Evolutionary conservation across 768 basidiomycete species (phyloP).

Genomic region (Xerocomellus chrysenteron): DNA sequence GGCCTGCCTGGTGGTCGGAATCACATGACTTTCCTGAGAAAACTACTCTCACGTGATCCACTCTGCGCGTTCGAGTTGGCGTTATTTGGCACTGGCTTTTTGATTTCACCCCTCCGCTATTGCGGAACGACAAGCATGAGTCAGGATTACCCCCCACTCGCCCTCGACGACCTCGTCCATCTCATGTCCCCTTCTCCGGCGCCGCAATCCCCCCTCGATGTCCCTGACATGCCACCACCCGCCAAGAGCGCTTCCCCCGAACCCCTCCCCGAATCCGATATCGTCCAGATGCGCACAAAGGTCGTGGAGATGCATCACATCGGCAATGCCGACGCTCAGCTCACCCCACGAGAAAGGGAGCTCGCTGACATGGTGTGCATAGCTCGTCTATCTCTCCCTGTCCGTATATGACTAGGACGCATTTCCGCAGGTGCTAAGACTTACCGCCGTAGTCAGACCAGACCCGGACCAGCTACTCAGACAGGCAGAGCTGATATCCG

Average conservation of each 20-base stretch:
- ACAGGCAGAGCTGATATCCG: slow-evolving; percentile 63
- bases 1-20: background rate
- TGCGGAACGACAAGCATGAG: slow-evolving; percentile 25
- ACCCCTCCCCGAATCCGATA: slow-evolving; percentile 46
- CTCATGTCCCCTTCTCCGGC: slow-evolving; percentile 51
- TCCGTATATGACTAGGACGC: slow-evolving; percentile 1
- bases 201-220: slow-evolving; percentile 23
- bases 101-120: slow-evolving; percentile 23
- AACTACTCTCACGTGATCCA: slow-evolving; percentile 33
- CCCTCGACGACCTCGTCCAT: slow-evolving; percentile 57
- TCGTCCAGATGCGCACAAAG: slow-evolving; percentile 47
- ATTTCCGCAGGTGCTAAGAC: slow-evolving; percentile 44
- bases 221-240: slow-evolving; percentile 21
- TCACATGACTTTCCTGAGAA: slow-evolving; percentile 28
- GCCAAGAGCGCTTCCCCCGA: slow-evolving; percentile 32
- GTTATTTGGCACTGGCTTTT: slow-evolving; percentile 33
- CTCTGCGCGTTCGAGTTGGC: slow-evolving; percentile 38
- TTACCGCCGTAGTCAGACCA: slow-evolving; percentile 44
- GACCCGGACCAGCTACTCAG: slow-evolving; percentile 46
- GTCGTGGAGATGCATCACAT: slow-evolving; percentile 44
- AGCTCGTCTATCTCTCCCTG: slow-evolving; percentile 8
- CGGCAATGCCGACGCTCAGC: slow-evolving; percentile 22
- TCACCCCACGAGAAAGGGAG: slow-evolving; percentile 47
- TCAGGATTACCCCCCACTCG: slow-evolving; percentile 40
- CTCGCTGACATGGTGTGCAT: slow-evolving; percentile 54